Conservation (phyloP, 768 basidiomycete species). For the Clavaria fumosa region DNA sequence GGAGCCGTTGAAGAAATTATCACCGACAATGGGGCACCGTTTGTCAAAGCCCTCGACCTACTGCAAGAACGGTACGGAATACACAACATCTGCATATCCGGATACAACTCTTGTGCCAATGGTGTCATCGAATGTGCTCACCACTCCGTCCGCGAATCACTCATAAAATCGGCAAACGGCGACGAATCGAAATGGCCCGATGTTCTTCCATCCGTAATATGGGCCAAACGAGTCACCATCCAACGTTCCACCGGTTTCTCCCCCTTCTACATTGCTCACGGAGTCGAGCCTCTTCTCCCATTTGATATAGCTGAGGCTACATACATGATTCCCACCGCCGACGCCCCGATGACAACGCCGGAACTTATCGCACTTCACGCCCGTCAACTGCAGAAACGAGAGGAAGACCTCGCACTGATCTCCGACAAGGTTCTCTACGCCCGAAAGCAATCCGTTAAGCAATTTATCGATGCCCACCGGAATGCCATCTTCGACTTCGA, state of each 20-base stretch:
- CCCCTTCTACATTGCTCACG: slow-evolving; percentile 21
- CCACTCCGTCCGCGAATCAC: slow-evolving; percentile 14
- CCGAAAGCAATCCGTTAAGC: slow-evolving; percentile 9
- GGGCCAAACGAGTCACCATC: slow-evolving; percentile 20
- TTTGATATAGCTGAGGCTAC: slow-evolving; percentile 16
- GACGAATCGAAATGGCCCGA: slow-evolving; percentile 20
- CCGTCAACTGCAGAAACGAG: slow-evolving; percentile 14
- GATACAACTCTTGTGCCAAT: slow-evolving; percentile 29
- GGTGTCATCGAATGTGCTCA: slow-evolving; percentile 22
- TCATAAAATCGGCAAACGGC: slow-evolving; percentile 14
- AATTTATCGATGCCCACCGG: slow-evolving; percentile 14
- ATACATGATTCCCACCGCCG: slow-evolving; percentile 6
- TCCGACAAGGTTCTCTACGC: not conserved
- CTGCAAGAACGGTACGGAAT: slow-evolving; percentile 18
- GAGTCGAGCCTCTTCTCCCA: slow-evolving; percentile 21
- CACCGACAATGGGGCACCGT: slow-evolving; percentile 23
- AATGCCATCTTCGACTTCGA: slow-evolving; percentile 12
- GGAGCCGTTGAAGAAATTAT: slow-evolving; percentile 23
- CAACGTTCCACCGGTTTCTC: slow-evolving; percentile 19
- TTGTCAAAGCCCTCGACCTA: slow-evolving; percentile 12
- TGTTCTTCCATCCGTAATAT: slow-evolving; percentile 15
- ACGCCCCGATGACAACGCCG: not conserved
- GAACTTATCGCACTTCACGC: slow-evolving; percentile 4
- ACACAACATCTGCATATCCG: slow-evolving; percentile 23
- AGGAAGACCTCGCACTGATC: slow-evolving; percentile 11